Evolutionary conservation across 1,284 basidiomycete species (phyloP).

Genomic region (Xanthoconium separans): DNA sequence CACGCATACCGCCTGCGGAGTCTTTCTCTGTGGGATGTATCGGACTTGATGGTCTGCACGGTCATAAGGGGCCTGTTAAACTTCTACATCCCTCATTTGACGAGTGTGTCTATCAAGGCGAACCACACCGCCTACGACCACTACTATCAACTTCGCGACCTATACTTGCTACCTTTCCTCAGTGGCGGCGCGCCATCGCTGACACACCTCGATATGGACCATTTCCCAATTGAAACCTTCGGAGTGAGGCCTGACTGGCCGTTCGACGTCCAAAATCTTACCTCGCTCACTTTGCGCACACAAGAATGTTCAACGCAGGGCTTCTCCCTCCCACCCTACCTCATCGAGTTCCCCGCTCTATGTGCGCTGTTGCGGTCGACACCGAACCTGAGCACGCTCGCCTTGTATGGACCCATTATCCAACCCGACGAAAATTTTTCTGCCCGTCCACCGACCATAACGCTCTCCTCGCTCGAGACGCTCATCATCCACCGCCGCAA

Average conservation of each 20-base stretch:
- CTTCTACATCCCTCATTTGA: conserved; percentile 7
- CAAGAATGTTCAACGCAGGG: conserved; percentile 6
- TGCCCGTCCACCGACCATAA: neutral
- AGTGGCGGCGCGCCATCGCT: conserved; percentile 8
- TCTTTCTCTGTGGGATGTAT: conserved; percentile 20
- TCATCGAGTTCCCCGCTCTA: conserved; percentile 16
- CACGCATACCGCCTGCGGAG: conserved; percentile 11
- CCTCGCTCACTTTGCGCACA: conserved; percentile 16
- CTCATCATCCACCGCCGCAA: conserved; percentile 19
- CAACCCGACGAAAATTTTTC: conserved; percentile 14
- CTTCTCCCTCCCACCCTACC: conserved; percentile 14
- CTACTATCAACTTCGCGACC: conserved; percentile 10
- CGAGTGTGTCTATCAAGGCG: conserved; percentile 16
- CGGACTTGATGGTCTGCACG: conserved; percentile 13
- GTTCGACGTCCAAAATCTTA: conserved; percentile 12
- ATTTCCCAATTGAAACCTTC: conserved; percentile 21
- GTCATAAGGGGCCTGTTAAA: conserved; percentile 6
- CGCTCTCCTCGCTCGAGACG: conserved; percentile 11
- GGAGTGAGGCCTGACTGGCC: conserved; percentile 2
- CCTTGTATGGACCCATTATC: conserved; percentile 23
- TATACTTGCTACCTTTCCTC: conserved; percentile 18
- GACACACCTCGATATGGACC: conserved; percentile 16
- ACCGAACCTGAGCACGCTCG: conserved; percentile 10
- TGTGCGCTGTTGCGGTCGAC: conserved; percentile 12
- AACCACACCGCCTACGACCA: conserved; percentile 2